Conservation (phyloP, 2,329 filamentous ascomycete genomes). For the Colletotrichum plurivorum region DNA sequence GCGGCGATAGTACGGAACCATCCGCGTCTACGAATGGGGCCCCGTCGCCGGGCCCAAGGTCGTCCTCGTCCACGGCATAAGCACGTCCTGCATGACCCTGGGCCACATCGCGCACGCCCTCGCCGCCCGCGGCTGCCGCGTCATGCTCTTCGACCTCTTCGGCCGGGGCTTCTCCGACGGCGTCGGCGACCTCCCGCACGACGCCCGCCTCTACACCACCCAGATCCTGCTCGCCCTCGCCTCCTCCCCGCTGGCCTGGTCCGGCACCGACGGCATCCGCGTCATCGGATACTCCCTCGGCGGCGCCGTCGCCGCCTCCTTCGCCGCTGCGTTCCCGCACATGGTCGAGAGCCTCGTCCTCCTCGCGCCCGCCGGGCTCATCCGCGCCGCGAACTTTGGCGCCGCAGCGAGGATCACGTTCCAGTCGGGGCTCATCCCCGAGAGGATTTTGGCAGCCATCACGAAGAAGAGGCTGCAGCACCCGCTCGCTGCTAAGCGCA, state of each 20-base stretch:
- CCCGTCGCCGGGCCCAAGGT: constrained; percentile 81
- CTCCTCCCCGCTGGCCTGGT: constrained; percentile 80
- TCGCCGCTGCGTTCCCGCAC: constrained; percentile 79
- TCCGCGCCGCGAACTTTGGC: constrained; percentile 70
- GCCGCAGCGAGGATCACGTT: constrained; percentile 65
- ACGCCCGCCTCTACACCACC: constrained; percentile 79
- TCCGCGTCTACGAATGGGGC: constrained; percentile 87
- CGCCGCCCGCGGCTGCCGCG: constrained; percentile 78
- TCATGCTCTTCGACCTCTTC: constrained; percentile 85
- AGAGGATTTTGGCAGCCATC: constrained; percentile 62
- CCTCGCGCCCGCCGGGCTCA: constrained; percentile 83
- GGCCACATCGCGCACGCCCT: constrained; percentile 76
- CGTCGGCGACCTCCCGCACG: constrained; percentile 77
- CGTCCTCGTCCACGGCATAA: constrained; percentile 86
- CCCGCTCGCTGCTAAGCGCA: constrained; percentile 61
- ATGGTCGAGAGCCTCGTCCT: constrained; percentile 80
- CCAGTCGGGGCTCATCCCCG: constrained; percentile 68
- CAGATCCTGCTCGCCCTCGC: constrained; percentile 80
- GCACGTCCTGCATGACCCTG: constrained; percentile 83
- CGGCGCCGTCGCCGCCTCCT: constrained; percentile 82
- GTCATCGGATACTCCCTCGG: constrained; percentile 87
- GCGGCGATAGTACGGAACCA: constrained; percentile 72
- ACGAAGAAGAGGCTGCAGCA: constrained; percentile 63
- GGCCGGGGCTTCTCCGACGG: constrained; percentile 77
- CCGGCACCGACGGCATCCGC: constrained; percentile 69